Evolutionary conservation across 192 early-diverging fungal species (phyloP).

Genomic region (Thamnidium elegans): DNA sequence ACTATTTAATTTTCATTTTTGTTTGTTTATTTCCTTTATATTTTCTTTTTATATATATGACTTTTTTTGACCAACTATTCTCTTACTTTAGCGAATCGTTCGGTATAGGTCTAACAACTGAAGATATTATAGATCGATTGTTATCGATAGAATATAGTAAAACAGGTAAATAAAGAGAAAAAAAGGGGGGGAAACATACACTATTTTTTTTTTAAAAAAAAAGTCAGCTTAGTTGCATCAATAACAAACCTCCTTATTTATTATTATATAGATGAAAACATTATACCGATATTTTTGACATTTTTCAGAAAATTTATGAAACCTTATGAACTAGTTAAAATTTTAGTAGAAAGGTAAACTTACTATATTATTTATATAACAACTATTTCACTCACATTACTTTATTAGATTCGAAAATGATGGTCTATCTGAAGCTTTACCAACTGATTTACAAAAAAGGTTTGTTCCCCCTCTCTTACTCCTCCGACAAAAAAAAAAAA

Average conservation of each 20-base stretch:
- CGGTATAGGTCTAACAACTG: conserved; percentile 14
- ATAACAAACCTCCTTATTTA: not conserved
- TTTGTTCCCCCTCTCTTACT: not conserved
- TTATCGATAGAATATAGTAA: conserved; percentile 11
- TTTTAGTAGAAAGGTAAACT: conserved; percentile 26
- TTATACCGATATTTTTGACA: conserved; percentile 35
- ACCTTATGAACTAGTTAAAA: conserved; percentile 28
- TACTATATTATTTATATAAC: not conserved
- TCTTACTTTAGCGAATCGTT: conserved; percentile 16
- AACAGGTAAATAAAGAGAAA: conserved; percentile 3
- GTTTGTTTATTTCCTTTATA: not conserved
- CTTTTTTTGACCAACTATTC: not conserved
- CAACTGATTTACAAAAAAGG: conserved; percentile 28
- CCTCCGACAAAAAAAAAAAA: not conserved
- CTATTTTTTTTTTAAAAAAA: not conserved
- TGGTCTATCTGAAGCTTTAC: conserved; percentile 8
- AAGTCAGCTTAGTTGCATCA: not conserved
- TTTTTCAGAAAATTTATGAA: conserved; percentile 40
- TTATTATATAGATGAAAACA: conserved; percentile 27
- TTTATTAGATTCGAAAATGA: conserved; percentile 21
- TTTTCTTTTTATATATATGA: not conserved
- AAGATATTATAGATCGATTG: conserved; percentile 18
- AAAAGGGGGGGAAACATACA: not conserved
- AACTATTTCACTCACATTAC: not conserved
- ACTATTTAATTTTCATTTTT: not conserved